phyloP scores from a whole-genome alignment of 768 basidiomycete species.

The Clathrus columnatus region DNA sequence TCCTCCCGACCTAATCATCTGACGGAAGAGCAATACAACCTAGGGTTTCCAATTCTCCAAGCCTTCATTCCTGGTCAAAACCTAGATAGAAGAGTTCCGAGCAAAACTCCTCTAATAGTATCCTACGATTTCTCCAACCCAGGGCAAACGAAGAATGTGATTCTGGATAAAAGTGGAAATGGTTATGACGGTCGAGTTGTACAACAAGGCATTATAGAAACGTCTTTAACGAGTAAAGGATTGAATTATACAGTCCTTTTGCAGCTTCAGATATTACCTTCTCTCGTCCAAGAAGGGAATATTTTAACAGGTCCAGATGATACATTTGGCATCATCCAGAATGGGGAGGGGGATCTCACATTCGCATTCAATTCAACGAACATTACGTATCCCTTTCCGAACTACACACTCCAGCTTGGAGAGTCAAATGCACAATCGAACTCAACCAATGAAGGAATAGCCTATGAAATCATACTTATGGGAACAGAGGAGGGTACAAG shows the following conservation, averaged over 20 bases:
- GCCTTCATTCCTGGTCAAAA: slow-evolving; percentile 18
- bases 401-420: background rate
- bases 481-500: background rate
- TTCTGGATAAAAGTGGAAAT: slow-evolving; percentile 1
- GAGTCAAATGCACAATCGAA: too few relatives aligned
- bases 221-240: slow-evolving; percentile 1
- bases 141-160: background rate
- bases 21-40: slow-evolving; percentile 18
- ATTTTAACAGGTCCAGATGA: slow-evolving; percentile 1
- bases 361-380: slow-evolving; percentile 6
- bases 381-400: background rate
- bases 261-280: background rate
- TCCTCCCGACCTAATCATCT: slow-evolving; percentile 19
- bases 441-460: background rate
- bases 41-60: slow-evolving; percentile 15
- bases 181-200: background rate
- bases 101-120: slow-evolving; percentile 14
- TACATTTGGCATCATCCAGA: background rate
- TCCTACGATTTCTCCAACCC: slow-evolving; percentile 11
- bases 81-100: slow-evolving; percentile 17
- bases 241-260: slow-evolving; percentile 1
- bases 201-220: background rate
- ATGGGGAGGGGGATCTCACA: background rate
- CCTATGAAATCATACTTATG: background rate
- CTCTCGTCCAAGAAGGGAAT: background rate